Evolutionary conservation across 345 rosid species (phyloP), one percentile per base, ranked within the genome.

Genomic region (Cardamine chenopodiifolia): DNA sequence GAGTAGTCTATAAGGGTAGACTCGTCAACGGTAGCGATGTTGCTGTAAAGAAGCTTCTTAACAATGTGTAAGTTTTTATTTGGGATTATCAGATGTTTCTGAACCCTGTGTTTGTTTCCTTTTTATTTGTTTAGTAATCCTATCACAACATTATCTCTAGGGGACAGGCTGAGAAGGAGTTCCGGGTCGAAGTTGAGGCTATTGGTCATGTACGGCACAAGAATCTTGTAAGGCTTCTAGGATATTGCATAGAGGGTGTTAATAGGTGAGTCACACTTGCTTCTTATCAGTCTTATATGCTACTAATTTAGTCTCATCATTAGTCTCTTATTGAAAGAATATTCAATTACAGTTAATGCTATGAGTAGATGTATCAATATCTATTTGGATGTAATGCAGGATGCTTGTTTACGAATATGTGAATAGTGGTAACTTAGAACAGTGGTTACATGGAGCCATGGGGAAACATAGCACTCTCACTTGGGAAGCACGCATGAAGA

Each of bases 81-180:
- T 49, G 26, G 31, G n/a, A 19, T 71, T 29, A 15, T 63, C 60
- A 77, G 56, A 35, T 71, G n/a, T 44, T 64, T 62, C 8, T 70
- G 14, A 39, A 31, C 50, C 58, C 8, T 26, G 40, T 45, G 45
- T 72, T 68, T 44, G 53, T 66, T 42, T 80, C 18, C 32, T 39
- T 59, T 40, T 54, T 62, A 47, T 35, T 37, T 22, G 10, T 12
- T 62, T 18, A 63, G 17, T 70, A 56, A 63, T 55, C 29, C 0
- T 56, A 15, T 56, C 58, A 35, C 1, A 19, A 70, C 42, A 56
- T 70, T 70, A 26, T 62, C 62, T 26, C 20, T 58, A 95, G 99
- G 84, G 99, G 99, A 49, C 99, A 95, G 68, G 99, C 99, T 17
- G 98, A 95, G 83, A 95, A 89, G 72, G 99, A 95, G 69, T 95